Base-by-base conservation (phyloP, 139 green algal genomes). In the Tetradesmus lagerheimii region DNA sequence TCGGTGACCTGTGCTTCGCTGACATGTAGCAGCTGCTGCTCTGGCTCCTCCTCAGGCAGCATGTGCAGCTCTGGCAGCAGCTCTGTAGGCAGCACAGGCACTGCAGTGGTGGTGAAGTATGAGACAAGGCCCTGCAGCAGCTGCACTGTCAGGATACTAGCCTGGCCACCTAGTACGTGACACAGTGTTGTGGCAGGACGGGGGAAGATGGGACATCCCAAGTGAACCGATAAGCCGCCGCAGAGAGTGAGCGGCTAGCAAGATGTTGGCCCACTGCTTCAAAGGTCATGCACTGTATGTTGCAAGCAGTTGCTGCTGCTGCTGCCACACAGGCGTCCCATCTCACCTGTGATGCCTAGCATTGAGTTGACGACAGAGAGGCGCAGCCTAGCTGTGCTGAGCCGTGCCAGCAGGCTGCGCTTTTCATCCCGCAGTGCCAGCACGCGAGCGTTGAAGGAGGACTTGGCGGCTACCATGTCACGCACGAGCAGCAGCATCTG, bases 401-500 rank as follows among this genome's bases (percentile, higher is more conserved):
- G 80, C 34, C 91, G 71, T 1, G 27, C 27, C 27, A 89, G 41
- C 37, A 94, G 77, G 71, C 84, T 89, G 67, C 83, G 76, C 93
- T 96, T 97, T 5, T 94, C 83, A 20, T 95, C 93, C 0, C 94
- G 89, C 80, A 98, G 91, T 0, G 91, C 93, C 16, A 97, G 80
- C 83, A 98, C 94, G 34, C 86, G 86, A 8, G 83, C 29, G 92
- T 98, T 98, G 94, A 97, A 97, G 50, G 92, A 90, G 84, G 92
- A 95, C 16, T 92, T 89, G 35, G 92, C 91, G 6, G 38, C 23
- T 67, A 95, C 87, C 57, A 97, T 94, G 31, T 83, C 92, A 86
- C 95, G 91, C 83, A 95, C 92, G 83, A 98, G 92, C 75, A 95
- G 76, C 64, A 96, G 67, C 90, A 98, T 96, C 86, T 96, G 93